These are phyloP conservation scores for Cephaloascus albidus DNA, from an alignment of 805 yeast genomes.

Conservation along the genomic window DNA sequence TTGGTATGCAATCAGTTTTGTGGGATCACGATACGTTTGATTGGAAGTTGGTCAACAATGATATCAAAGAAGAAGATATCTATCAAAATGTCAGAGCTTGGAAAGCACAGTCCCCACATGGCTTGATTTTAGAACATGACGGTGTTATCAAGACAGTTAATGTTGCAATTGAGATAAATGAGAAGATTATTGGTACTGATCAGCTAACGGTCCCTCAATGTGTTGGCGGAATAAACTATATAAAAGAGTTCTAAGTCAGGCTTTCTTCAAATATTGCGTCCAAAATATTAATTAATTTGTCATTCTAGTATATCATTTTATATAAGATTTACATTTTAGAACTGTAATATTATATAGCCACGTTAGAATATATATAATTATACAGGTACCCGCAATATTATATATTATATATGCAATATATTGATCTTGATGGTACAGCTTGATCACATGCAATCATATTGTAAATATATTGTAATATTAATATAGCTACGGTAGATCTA, in stretches of 20 bases:
- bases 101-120: slow-evolving; percentile 30
- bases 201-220: slow-evolving; percentile 78
- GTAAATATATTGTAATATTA: no score
- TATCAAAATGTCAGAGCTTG: slow-evolving; percentile 47
- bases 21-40: slow-evolving; percentile 93
- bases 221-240: slow-evolving; percentile 57
- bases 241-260: slow-evolving; percentile 24
- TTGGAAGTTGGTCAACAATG: slow-evolving; percentile 62
- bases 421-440: no score
- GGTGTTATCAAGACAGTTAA: slow-evolving; percentile 56
- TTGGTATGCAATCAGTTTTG: slow-evolving; percentile 79
- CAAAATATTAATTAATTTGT: no score
- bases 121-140: slow-evolving; percentile 85
- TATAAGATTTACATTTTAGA: no score
- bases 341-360: no score
- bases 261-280: no score
- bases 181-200: slow-evolving; percentile 40
- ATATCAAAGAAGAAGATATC: slow-evolving; percentile 41
- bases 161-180: slow-evolving; percentile 49
- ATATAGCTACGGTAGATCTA: no score
- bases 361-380: no score
- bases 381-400: no score
- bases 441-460: no score
- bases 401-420: no score
- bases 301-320: no score